These are phyloP conservation scores for Cenococcum geophilum DNA, from an alignment of 495 filamentous ascomycete genomes.

Conservation along the genomic window DNA sequence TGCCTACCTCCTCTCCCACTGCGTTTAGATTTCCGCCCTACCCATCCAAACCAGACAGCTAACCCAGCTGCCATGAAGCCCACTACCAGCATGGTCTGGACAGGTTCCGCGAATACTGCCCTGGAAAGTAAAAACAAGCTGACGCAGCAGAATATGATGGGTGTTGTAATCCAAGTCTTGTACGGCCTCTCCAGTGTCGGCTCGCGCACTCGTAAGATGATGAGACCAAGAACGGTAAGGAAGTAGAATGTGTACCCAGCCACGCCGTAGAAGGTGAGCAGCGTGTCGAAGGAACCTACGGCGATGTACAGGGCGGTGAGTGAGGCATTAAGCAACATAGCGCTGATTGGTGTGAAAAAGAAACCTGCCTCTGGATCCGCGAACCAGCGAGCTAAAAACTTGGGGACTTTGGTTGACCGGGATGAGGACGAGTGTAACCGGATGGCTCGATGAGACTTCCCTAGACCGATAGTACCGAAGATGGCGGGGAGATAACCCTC, in stretches of 20 bases:
- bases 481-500: slow-evolving; percentile 86
- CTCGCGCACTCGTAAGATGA: slow-evolving; percentile 82
- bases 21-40: slow-evolving; percentile 43
- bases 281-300: slow-evolving; percentile 83
- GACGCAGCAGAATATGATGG: slow-evolving; percentile 97
- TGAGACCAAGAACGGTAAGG: slow-evolving; percentile 84
- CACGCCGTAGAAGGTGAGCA: slow-evolving; percentile 94
- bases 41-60: slow-evolving; percentile 82
- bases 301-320: slow-evolving; percentile 71
- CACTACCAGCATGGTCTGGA: slow-evolving; percentile 80
- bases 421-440: slow-evolving; percentile 27
- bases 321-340: slow-evolving; percentile 70
- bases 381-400: slow-evolving; percentile 26
- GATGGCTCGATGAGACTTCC: slow-evolving; percentile 28
- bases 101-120: slow-evolving; percentile 80
- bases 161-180: slow-evolving; percentile 90
- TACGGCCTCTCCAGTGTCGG: slow-evolving; percentile 85
- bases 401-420: not conserved
- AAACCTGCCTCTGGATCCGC: slow-evolving; percentile 39
- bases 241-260: slow-evolving; percentile 98
- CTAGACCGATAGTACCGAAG: slow-evolving; percentile 75
- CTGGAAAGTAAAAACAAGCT: slow-evolving; percentile 84
- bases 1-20: too few relatives aligned
- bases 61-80: slow-evolving; percentile 77
- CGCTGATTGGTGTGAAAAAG: slow-evolving; percentile 84